These are phyloP conservation scores for Apocynum venetum DNA, from an alignment of 257 asterid species.

Conservation along the genomic window DNA sequence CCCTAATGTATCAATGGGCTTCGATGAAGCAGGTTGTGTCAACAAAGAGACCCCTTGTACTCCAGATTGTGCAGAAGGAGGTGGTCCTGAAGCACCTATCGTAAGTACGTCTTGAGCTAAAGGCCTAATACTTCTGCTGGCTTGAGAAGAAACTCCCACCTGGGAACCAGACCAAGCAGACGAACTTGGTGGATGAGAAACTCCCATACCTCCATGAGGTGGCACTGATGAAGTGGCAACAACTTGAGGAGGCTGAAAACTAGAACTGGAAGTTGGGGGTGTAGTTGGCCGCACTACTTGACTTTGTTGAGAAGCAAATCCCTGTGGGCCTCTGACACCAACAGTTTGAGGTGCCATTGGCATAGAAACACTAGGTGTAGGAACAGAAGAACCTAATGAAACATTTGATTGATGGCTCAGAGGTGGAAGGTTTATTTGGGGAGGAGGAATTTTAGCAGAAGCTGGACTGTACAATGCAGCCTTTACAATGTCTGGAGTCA, in stretches of 20 bases:
- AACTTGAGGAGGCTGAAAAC: constrained; percentile 48
- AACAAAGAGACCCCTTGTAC: constrained; percentile 34
- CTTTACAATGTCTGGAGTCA: constrained; percentile 87
- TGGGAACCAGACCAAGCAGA: constrained; percentile 42
- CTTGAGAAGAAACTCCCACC: constrained; percentile 48
- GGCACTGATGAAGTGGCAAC: constrained; percentile 42
- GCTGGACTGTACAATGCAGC: constrained; percentile 92
- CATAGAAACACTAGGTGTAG: constrained; percentile 29
- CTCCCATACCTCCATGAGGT: constrained; percentile 31
- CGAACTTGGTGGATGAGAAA: constrained; percentile 40
- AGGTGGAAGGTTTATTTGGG: constrained; percentile 63
- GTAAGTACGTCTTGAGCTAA: constrained; percentile 44
- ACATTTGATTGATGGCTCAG: constrained; percentile 44
- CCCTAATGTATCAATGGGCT: constrained; percentile 31
- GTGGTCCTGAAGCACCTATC: constrained; percentile 18
- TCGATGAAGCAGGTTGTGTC: constrained; percentile 48
- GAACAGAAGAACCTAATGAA: constrained; percentile 38
- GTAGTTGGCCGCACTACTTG: constrained; percentile 50
- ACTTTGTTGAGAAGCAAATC: constrained; percentile 49
- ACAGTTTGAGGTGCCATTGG: constrained; percentile 38
- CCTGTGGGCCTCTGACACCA: constrained; percentile 40
- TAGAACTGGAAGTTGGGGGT: constrained; percentile 45
- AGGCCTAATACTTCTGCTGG: constrained; percentile 38
- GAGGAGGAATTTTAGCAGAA: constrained; percentile 91
- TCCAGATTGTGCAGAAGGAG: constrained; percentile 45